Evolutionary conservation across 345 rosid genomes (phyloP).

Genomic region (Aquilaria sinensis): DNA sequence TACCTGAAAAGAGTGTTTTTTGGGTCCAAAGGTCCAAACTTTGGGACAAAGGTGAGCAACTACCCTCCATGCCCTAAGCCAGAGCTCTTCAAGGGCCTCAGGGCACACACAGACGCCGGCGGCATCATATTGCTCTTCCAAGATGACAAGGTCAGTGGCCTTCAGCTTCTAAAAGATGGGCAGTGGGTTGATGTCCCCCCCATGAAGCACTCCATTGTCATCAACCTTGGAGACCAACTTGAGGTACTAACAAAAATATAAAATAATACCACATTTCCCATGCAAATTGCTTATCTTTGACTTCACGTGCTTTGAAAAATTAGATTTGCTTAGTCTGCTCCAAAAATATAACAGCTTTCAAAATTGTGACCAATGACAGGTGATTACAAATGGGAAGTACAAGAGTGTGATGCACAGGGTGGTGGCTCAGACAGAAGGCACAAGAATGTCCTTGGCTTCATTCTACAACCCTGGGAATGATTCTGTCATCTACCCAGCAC

Average conservation of each 20-base stretch:
- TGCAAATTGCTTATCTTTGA: too few species aligned
- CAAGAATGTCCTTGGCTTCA: conserved; percentile 76
- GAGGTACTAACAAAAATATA: conserved; percentile 35
- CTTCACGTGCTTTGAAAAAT: too few species aligned
- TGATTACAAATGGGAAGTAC: conserved; percentile 79
- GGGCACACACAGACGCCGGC: conserved; percentile 94
- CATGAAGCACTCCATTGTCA: conserved; percentile 63
- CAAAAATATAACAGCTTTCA: too few species aligned
- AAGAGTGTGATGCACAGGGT: conserved; percentile 77
- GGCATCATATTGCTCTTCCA: conserved; percentile 75
- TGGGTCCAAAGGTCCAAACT: conserved; percentile 63
- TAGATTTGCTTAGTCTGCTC: too few species aligned
- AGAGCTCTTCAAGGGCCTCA: conserved; percentile 67
- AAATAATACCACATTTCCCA: too few species aligned
- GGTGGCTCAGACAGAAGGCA: conserved; percentile 56
- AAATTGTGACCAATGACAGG: conserved; percentile 23
- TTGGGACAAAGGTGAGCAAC: conserved; percentile 80
- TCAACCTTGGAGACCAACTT: conserved; percentile 85
- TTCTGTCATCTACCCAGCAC: conserved; percentile 63
- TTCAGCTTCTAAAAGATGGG: conserved; percentile 81
- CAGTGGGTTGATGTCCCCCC: conserved; percentile 81
- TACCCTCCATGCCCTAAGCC: conserved; percentile 93
- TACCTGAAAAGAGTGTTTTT: conserved; percentile 54
- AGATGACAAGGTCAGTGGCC: conserved; percentile 85
- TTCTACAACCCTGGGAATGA: conserved; percentile 82